phyloP scores from a whole-genome alignment of 495 filamentous ascomycete genomes.

The Daldinia grandis region DNA sequence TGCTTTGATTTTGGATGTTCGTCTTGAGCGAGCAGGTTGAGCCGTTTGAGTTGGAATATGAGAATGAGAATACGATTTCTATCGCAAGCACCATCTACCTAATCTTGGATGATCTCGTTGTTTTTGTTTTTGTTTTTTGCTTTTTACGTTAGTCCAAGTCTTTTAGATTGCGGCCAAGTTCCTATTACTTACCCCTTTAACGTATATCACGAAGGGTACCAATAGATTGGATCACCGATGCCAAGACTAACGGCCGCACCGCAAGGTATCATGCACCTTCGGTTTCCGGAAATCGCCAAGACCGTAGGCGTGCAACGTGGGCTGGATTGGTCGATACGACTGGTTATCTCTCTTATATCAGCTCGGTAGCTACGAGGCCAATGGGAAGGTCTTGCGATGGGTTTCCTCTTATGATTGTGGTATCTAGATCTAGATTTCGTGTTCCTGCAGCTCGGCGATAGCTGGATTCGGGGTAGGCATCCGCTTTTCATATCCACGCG shows the following conservation, averaged over 20 bases:
- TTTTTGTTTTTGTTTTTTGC: not conserved
- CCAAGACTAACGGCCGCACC: constrained; percentile 31
- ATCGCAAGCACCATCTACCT: not conserved
- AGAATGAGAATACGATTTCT: constrained; percentile 39
- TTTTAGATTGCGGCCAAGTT: constrained; percentile 7
- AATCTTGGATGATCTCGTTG: not conserved
- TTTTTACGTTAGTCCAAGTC: not conserved
- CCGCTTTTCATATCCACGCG: constrained; percentile 30
- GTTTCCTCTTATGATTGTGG: constrained; percentile 16
- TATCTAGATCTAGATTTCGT: constrained; percentile 22
- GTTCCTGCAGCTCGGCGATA: constrained; percentile 32
- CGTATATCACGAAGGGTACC: constrained; percentile 2
- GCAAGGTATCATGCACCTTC: constrained; percentile 33
- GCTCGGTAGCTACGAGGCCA: constrained; percentile 11
- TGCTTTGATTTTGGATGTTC: constrained; percentile 24
- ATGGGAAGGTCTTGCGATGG: constrained; percentile 20
- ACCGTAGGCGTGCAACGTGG: constrained; percentile 29
- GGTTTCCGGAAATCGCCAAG: constrained; percentile 43
- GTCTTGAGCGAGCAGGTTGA: constrained; percentile 17
- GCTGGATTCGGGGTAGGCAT: constrained; percentile 8
- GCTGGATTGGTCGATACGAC: constrained; percentile 21
- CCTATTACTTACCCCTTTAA: not conserved
- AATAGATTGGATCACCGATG: constrained; percentile 26
- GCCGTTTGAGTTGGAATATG: constrained; percentile 22
- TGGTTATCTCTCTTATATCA: constrained; percentile 22